Base-by-base conservation (phyloP, 176 grass and related monocot species). In the Paspalum notatum region DNA sequence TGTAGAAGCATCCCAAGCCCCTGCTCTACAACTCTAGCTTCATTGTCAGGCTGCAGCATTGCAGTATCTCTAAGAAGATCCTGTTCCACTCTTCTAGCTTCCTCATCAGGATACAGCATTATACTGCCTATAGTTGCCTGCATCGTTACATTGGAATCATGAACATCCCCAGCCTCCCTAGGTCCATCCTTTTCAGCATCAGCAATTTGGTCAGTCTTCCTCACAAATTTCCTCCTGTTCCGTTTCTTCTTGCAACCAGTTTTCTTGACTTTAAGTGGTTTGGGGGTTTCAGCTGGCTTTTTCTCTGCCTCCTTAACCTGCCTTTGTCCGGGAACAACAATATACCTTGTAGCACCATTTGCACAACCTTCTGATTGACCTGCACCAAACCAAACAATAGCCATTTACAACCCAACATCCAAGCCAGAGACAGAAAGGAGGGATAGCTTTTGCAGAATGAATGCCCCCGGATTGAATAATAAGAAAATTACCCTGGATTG, bases 291-390 rank as follows among this genome's bases (percentile, higher is more conserved):
- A n/a, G 7, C 62, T 50, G 73, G 41, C 17, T 50, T 80, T 58
- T 75, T 87, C 3, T 95, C 88, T 62, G 49, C 11, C 62, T 99
- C 90, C 71, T 85, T 88, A 52, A 39, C 38, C 53, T 90, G 86
- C 82, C 84, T 91, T 82, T 87, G 85, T 22, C 72, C 78, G 58
- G 96, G 96, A 82, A 95, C 77, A 57, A 99, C 86, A 21, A 90
- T 83, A 63, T 90, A 91, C 54, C 88, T 89, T 10, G 84, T 93
- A 16, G 45, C 51, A 39, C 92, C 88, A 77, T 89, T 89, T 44
- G 52, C 62, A 47, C 68, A 71, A 54, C 74, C 75, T 37, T 87
- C 88, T 56, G 77, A 91, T 67, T 84, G 88, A 69, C 84, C 96
- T 99, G 92, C 75, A 86, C 41, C 21, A n/a, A n/a, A n/a, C n/a